Base-by-base conservation (phyloP, 768 basidiomycete genomes). In the Paxillus rubicundulus region DNA sequence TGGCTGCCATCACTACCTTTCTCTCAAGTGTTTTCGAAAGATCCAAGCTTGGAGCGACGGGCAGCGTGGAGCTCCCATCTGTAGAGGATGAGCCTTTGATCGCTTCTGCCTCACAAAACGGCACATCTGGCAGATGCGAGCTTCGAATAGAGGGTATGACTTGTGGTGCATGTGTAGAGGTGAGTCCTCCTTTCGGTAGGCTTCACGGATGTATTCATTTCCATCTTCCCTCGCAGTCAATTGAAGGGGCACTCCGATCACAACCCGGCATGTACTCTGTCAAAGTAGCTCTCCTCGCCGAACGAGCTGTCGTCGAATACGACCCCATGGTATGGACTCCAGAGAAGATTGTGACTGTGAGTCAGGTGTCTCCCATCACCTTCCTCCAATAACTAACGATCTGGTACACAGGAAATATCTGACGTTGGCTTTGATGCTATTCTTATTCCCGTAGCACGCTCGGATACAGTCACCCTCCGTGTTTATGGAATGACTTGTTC, bases 281-380 rank as follows among this genome's bases (percentile, higher is more conserved):
- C 55, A 92, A 93, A 65, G 94, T 99, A n/a, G 95, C 95, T 20
- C 79, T 99, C n/a, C 80, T 99, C 21, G 92, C 97, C 12, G 96
- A 99, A 69, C 85, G 96, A 13, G 96, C 86, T 4, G 80, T 92
- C 42, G 74, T 99, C 57, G 93, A 96, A 67, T 99, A 88, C 62
- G 93, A 98, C 61, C 83, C 90, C 1, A 63, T 73, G 0, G 64
- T 73, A n/a, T 99, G 97, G 97, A 81, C 77, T 32, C 71, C 82
- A 9, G 89, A 85, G 43, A 92, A 89, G 67, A 80, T 99, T 48
- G 75, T 92, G 32, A 79, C 74, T 47, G 91, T 92, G 58, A 49
- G 30, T 57, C 28, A 37, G 20, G 2, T 21, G 34, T 30, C n/a
- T 10, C 46, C 18, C n/a, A 34, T 36, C 48, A 10, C 8, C n/a